Base-by-base conservation (phyloP, 2,329 filamentous ascomycete genomes). In the Aspergillus pseudotamarii region DNA sequence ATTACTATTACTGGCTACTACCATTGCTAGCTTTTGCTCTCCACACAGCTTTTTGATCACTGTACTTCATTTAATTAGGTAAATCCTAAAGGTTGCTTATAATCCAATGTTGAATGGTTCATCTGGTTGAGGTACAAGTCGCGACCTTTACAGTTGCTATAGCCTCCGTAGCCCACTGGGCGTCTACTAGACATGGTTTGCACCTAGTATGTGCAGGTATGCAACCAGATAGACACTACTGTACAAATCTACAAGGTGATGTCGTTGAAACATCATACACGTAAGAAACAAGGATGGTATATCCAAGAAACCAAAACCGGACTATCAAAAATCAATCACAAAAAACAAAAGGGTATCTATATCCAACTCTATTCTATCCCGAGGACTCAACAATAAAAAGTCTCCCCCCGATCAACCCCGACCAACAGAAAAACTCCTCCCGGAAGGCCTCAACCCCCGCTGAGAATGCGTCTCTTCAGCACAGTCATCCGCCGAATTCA, bases 401-500 rank as follows among this genome's bases (percentile, higher is more conserved):
- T 16, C 9, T 14, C n/a, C 43, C 10, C 21, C 5, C 16, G 2
- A 8, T 51, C 28, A 51, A 11, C 16, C 19, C 10, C 21, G 8
- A 14, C 48, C n/a, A 19, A 51, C 16, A 1, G 48, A 51, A 11
- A 32, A 32, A 3, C 26, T 38, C 14, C 51, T 34, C 23, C n/a
- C 36, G 8, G 50, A 56, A 34, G 58, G 23, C 19, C 50, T 48
- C 30, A 32, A 41, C 30, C 58, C 28, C 10, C 46, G 23, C 34
- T 50, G 32, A 19, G 45, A 36, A 19, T 23, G 41, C n/a, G 14
- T n/a, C 38, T 53, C 53, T 19, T 41, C 63, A 2, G 14, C 12
- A 11, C 51, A 34, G 11, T 10, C 41, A 19, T 53, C 51, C 19
- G 38, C 59, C 1, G 57, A 57, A 58, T 70, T 66, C 19, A 67